phyloP scores from a whole-genome alignment of 352 stramenopile species.

The Blastocystis sp. region DNA sequence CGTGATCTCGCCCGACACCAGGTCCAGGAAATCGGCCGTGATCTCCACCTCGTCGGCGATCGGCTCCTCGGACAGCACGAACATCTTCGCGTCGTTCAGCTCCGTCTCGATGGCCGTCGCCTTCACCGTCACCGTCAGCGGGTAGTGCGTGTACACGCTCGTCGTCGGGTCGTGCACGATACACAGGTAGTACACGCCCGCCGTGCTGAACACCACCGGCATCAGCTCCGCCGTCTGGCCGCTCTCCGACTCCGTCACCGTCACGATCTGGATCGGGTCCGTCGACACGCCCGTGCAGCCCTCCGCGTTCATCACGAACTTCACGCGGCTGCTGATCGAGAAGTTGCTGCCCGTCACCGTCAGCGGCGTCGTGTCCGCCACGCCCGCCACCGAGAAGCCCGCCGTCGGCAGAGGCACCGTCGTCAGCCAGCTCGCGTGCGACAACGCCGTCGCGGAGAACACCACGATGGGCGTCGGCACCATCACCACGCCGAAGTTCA shows the following conservation, averaged over 20 bases:
- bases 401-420: conserved; percentile 30
- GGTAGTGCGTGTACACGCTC: conserved; percentile 59
- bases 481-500: conserved; percentile 3
- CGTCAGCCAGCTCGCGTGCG: conserved; percentile 35
- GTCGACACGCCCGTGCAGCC: conserved; percentile 28
- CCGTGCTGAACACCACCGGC: conserved; percentile 16
- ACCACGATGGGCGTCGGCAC: conserved; percentile 11
- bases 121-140: conserved; percentile 26
- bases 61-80: conserved; percentile 55
- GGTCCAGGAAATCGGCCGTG: conserved; percentile 20
- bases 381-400: conserved; percentile 6
- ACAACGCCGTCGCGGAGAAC: conserved; percentile 30
- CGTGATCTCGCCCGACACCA: not conserved
- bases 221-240: conserved; percentile 19
- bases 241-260: not conserved
- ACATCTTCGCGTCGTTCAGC: conserved; percentile 50
- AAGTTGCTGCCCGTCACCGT: conserved; percentile 31
- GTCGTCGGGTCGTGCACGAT: conserved; percentile 26
- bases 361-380: conserved; percentile 8
- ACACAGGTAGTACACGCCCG: conserved; percentile 56
- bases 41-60: not conserved
- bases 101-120: not conserved
- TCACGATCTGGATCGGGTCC: conserved; percentile 38
- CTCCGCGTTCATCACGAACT: conserved; percentile 42
- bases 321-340: conserved; percentile 13